phyloP scores from a whole-genome alignment of 2,329 filamentous ascomycete species.

The Acephala macrosclerotiorum region DNA sequence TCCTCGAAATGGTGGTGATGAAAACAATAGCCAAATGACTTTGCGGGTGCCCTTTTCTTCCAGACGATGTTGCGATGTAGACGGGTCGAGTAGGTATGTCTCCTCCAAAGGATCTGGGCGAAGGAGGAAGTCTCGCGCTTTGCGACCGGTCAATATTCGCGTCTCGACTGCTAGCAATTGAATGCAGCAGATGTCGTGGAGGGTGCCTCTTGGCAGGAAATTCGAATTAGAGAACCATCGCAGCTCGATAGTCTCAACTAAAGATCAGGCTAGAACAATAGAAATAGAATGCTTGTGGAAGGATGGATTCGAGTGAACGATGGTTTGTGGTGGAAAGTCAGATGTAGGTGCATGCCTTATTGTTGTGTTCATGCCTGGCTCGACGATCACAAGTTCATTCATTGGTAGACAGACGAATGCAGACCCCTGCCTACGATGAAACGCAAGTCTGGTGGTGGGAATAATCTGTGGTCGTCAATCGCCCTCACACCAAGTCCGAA shows the following conservation, averaged over 20 bases:
- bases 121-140: background rate
- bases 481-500: background rate
- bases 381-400: background rate
- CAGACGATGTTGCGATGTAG: background rate
- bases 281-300: constrained; percentile 12
- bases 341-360: constrained; percentile 1
- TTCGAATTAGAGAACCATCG: constrained; percentile 23
- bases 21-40: background rate
- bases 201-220: constrained; percentile 20
- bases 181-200: constrained; percentile 4
- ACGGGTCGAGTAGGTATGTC: background rate
- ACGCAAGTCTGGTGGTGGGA: background rate
- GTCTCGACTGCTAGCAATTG: constrained; percentile 1
- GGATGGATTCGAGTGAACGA: constrained; percentile 1
- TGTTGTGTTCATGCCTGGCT: constrained; percentile 4
- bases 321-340: background rate
- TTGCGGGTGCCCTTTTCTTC: background rate
- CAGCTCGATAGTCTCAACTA: background rate
- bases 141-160: constrained; percentile 8
- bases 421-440: background rate
- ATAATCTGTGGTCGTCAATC: background rate
- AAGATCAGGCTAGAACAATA: background rate
- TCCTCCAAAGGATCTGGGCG: background rate
- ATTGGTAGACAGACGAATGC: background rate
- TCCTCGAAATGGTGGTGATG: background rate